Conservation (phyloP, 2,329 filamentous ascomycete species). For the Penicillium sp. region DNA sequence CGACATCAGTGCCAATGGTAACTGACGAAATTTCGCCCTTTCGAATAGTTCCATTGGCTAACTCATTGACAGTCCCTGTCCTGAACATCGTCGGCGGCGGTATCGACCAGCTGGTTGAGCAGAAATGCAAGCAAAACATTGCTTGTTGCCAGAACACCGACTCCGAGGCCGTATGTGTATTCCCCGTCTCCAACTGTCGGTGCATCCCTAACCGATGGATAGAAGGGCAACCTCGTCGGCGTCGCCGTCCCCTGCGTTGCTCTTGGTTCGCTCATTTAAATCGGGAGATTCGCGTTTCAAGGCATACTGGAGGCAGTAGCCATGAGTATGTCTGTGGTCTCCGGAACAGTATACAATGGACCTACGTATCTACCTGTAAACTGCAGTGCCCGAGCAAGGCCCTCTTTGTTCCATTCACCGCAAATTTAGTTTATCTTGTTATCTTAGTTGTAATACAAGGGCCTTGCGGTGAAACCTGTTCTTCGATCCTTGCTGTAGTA, state of each 20-base stretch:
- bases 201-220: not conserved
- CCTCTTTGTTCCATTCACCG: slow-evolving; percentile 1
- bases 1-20: slow-evolving; percentile 28
- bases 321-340: slow-evolving; percentile 1
- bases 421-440: slow-evolving; percentile 9
- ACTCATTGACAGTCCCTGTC: not conserved
- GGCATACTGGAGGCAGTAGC: not conserved
- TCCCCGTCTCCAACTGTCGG: too few relatives aligned
- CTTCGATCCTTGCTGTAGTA: slow-evolving; percentile 51
- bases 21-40: not conserved
- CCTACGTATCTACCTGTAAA: slow-evolving; percentile 13
- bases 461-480: not conserved
- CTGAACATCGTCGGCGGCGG: slow-evolving; percentile 13
- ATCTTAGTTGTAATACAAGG: slow-evolving; percentile 1
- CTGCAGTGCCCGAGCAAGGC: slow-evolving; percentile 3
- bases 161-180: slow-evolving; percentile 20
- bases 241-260: slow-evolving; percentile 31
- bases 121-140: slow-evolving; percentile 32
- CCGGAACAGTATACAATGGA: slow-evolving; percentile 1
- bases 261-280: slow-evolving; percentile 30
- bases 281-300: not conserved
- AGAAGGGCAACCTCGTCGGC: slow-evolving; percentile 29
- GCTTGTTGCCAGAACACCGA: slow-evolving; percentile 29
- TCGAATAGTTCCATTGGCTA: not conserved
- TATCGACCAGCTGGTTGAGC: slow-evolving; percentile 22